Evolutionary conservation across 2,329 filamentous ascomycete genomes (phyloP).

Genomic region (Cytospora piceicola): DNA sequence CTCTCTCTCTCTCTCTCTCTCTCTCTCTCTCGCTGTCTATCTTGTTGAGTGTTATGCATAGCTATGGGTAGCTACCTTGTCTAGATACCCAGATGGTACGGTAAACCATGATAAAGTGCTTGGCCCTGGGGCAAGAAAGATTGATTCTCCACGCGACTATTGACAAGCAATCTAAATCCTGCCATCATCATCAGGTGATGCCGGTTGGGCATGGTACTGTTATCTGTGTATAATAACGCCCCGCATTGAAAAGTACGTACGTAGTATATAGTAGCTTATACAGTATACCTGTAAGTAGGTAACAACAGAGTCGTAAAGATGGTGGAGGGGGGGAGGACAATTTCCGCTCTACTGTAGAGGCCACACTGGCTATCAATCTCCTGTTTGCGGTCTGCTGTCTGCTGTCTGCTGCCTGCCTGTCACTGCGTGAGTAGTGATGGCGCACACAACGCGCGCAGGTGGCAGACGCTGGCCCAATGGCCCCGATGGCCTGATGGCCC

Average conservation of each 20-base stretch:
- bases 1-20: too few species aligned
- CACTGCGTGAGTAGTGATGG: conserved; percentile 10
- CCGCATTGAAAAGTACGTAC: not conserved
- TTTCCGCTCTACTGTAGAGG: conserved; percentile 13
- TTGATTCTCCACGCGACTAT: conserved; percentile 24
- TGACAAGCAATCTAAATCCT: conserved; percentile 23
- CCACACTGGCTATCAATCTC: too few species aligned
- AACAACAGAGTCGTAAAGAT: not conserved
- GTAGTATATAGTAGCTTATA: not conserved
- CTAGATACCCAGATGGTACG: too few species aligned
- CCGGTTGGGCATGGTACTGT: not conserved
- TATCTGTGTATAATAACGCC: not conserved
- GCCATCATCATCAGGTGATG: conserved; percentile 9
- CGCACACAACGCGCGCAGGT: conserved; percentile 21
- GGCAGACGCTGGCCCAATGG: conserved; percentile 13
- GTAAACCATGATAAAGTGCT: conserved; percentile 2
- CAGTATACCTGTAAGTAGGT: too few species aligned
- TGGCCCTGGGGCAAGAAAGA: conserved; percentile 12
- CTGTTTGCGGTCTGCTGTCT: too few species aligned
- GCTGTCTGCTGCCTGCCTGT: too few species aligned
- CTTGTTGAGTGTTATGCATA: not conserved
- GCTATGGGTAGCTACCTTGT: too few species aligned
- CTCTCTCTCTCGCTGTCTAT: not conserved
- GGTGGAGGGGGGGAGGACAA: conserved; percentile 22
- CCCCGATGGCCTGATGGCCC: not conserved